Evolutionary conservation across 305 asterid species (phyloP).

Genomic region (Solanum hybrid): DNA sequence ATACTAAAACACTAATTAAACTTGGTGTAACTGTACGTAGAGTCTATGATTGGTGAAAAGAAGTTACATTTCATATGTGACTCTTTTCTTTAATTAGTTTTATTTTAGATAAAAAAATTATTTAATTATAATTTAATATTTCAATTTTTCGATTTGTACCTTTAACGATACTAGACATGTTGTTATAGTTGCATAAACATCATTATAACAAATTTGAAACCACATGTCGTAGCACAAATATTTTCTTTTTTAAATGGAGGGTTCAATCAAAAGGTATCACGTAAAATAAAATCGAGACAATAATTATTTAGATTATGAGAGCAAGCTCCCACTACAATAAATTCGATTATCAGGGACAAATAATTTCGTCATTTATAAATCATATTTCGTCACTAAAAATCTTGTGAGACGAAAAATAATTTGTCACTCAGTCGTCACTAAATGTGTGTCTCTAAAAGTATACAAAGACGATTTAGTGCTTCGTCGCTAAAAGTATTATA

Average conservation of each 20-base stretch:
- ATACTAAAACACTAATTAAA: background rate
- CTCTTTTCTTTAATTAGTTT: background rate
- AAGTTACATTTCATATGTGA: background rate
- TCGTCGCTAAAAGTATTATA: no score
- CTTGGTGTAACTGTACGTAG: background rate
- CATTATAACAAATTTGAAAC: background rate
- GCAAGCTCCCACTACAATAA: no score
- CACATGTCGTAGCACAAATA: background rate
- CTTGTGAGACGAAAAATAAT: no score
- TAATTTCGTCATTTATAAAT: no score
- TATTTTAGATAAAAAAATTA: no score
- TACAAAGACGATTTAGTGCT: no score
- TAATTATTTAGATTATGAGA: background rate
- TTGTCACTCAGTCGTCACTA: no score
- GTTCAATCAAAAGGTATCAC: background rate
- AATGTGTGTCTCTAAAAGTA: no score
- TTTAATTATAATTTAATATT: background rate
- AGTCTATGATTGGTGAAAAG: background rate
- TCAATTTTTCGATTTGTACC: background rate
- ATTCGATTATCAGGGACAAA: no score
- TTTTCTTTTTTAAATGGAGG: background rate
- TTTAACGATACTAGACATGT: background rate
- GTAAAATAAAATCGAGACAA: background rate
- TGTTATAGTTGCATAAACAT: background rate
- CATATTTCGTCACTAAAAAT: no score